A percentile compares a stretch with the other conserved stretches of the same genome.
Evolutionary conservation across 2,329 filamentous ascomycete species (phyloP).

Genomic region (Botryotinia convoluta): DNA sequence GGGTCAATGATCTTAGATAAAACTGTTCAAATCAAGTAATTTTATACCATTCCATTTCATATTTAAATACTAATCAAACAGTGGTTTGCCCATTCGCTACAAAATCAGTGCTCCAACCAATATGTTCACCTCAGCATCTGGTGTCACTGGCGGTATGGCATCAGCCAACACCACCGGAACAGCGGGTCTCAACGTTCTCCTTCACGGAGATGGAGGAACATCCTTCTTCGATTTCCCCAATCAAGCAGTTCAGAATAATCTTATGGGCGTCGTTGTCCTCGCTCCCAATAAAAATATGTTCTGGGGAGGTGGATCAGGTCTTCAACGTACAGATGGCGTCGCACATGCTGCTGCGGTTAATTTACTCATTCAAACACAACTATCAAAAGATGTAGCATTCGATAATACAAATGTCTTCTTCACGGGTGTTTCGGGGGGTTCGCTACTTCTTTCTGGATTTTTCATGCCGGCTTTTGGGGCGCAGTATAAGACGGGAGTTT

Average conservation of each 20-base stretch:
- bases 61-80: conserved; percentile 29
- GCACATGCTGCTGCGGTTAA: conserved; percentile 55
- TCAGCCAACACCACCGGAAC: conserved; percentile 38
- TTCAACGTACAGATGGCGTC: conserved; percentile 53
- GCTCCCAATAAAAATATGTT: conserved; percentile 54
- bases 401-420: conserved; percentile 53
- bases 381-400: conserved; percentile 54
- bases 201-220: conserved; percentile 59
- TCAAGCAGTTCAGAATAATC: conserved; percentile 71
- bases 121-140: conserved; percentile 50
- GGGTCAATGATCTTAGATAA: conserved; percentile 55
- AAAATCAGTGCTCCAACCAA: conserved; percentile 54
- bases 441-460: conserved; percentile 54
- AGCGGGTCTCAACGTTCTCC: conserved; percentile 54
- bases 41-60: conserved; percentile 19
- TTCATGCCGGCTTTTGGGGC: conserved; percentile 51
- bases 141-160: conserved; percentile 46
- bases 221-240: conserved; percentile 75
- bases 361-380: conserved; percentile 48
- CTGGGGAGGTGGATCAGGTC: conserved; percentile 55
- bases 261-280: conserved; percentile 73
- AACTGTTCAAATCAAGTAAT: conserved; percentile 53
- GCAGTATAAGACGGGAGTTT: conserved; percentile 45
- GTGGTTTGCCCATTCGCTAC: conserved; percentile 54
- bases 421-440: conserved; percentile 56